These are phyloP conservation scores for Terfezia boudieri DNA, from an alignment of 495 filamentous ascomycete species.

Conservation along the genomic window DNA sequence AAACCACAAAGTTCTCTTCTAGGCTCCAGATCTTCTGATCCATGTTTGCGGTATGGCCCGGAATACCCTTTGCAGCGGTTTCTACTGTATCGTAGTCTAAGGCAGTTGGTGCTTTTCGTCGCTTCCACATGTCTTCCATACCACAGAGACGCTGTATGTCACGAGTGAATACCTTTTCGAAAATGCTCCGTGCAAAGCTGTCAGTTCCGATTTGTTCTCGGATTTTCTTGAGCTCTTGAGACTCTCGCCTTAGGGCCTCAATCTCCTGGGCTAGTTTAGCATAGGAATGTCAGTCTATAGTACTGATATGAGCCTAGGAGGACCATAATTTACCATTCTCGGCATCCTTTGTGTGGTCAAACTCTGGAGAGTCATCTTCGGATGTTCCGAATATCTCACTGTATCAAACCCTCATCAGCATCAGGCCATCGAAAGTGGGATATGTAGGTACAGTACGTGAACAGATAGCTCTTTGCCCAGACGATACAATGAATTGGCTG, in stretches of 20 bases:
- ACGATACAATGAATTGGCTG: conserved; percentile 98
- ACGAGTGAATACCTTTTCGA: conserved; percentile 75
- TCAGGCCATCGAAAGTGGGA: not conserved
- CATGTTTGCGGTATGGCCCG: conserved; percentile 32
- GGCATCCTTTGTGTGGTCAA: conserved; percentile 55
- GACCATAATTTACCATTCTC: conserved; percentile 41
- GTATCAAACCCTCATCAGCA: conserved; percentile 7
- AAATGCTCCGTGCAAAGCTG: conserved; percentile 60
- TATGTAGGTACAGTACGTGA: conserved; percentile 34
- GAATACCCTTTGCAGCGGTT: conserved; percentile 27
- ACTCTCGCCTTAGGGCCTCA: conserved; percentile 58
- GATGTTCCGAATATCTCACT: conserved; percentile 79
- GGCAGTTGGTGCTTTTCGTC: conserved; percentile 44
- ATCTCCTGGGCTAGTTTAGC: conserved; percentile 49
- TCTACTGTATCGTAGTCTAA: conserved; percentile 38
- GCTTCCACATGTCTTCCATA: conserved; percentile 96
- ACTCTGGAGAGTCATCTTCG: conserved; percentile 54
- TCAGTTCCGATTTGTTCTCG: conserved; percentile 59
- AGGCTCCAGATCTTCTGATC: conserved; percentile 62
- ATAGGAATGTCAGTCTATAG: not conserved
- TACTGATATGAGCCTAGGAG: not conserved
- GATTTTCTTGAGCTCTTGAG: conserved; percentile 61
- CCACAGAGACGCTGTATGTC: conserved; percentile 67
- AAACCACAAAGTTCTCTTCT: conserved; percentile 65
- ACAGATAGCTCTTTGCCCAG: conserved; percentile 94